Evolutionary conservation across 805 yeast genomes (phyloP).

Genomic region (Wickerhamiella lipophila): DNA sequence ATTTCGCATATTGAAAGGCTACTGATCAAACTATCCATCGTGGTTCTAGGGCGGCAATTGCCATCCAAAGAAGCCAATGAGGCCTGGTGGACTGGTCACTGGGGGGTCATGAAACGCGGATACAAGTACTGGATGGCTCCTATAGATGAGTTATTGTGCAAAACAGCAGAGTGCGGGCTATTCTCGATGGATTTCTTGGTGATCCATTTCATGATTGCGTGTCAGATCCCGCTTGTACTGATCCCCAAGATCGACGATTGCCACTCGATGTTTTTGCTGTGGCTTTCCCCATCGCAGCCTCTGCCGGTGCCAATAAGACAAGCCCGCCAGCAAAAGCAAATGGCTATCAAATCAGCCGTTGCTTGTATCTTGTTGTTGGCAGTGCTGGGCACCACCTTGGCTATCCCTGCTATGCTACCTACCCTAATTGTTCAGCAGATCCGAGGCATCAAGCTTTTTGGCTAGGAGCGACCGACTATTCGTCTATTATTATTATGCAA

Average conservation of each 20-base stretch:
- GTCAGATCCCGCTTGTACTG: constrained; percentile 66
- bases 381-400: constrained; percentile 2
- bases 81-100: constrained; percentile 48
- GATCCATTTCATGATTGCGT: constrained; percentile 68
- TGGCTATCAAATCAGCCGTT: constrained; percentile 12
- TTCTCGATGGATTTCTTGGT: constrained; percentile 83
- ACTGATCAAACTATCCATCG: constrained; percentile 41
- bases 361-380: constrained; percentile 11
- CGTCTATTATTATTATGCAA: neutral
- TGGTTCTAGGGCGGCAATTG: constrained; percentile 48
- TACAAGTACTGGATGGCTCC: constrained; percentile 70
- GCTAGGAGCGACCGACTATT: no score
- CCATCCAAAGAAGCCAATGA: constrained; percentile 46
- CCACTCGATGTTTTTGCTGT: constrained; percentile 88
- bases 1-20: constrained; percentile 44
- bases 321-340: constrained; percentile 50
- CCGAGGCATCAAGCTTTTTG: neutral
- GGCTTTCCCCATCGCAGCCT: constrained; percentile 84
- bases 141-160: constrained; percentile 71
- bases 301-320: constrained; percentile 78
- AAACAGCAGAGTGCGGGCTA: constrained; percentile 72
- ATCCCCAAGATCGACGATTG: constrained; percentile 77
- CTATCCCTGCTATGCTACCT: neutral
- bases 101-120: constrained; percentile 61
- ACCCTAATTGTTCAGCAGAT: neutral